Evolutionary conservation across 306 rosid genomes (phyloP).

Genomic region (Cucurbita maxima): DNA sequence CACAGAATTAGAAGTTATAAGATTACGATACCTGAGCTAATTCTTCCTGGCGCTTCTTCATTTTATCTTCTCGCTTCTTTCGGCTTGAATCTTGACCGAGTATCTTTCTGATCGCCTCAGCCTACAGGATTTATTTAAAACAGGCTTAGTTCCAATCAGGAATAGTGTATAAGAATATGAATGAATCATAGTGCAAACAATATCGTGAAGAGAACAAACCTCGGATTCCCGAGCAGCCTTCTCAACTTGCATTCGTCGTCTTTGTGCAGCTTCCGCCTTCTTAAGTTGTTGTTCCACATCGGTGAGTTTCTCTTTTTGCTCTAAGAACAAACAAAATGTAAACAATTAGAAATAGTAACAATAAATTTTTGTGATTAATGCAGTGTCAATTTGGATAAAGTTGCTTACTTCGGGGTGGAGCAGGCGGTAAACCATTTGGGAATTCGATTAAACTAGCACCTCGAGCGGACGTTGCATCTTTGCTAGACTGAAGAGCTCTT

Average conservation of each 20-base stretch:
- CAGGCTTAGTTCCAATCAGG: not conserved
- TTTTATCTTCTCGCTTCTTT: constrained; percentile 82
- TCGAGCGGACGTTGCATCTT: constrained; percentile 51
- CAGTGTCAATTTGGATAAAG: not conserved
- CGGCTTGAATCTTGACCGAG: constrained; percentile 94
- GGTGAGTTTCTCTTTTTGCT: constrained; percentile 76
- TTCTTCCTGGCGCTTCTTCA: constrained; percentile 85
- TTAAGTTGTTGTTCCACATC: constrained; percentile 71
- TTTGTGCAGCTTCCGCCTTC: constrained; percentile 96
- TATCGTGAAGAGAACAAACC: constrained; percentile 32
- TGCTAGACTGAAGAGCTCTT: constrained; percentile 82
- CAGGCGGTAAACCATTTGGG: constrained; percentile 96
- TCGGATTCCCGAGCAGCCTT: constrained; percentile 84
- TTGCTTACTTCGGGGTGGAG: constrained; percentile 83
- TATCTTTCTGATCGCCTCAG: constrained; percentile 86
- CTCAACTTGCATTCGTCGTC: constrained; percentile 79
- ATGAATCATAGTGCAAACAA: not conserved
- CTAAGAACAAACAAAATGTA: constrained; percentile 24
- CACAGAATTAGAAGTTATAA: not conserved
- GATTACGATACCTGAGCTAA: constrained; percentile 51
- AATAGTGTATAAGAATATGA: not conserved
- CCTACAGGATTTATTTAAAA: constrained; percentile 32
- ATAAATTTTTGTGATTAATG: not conserved
- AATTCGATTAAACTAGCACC: constrained; percentile 64
- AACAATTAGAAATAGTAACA: not conserved